phyloP scores from a whole-genome alignment of 148 eudicot species.

The Diospyros lotus region DNA sequence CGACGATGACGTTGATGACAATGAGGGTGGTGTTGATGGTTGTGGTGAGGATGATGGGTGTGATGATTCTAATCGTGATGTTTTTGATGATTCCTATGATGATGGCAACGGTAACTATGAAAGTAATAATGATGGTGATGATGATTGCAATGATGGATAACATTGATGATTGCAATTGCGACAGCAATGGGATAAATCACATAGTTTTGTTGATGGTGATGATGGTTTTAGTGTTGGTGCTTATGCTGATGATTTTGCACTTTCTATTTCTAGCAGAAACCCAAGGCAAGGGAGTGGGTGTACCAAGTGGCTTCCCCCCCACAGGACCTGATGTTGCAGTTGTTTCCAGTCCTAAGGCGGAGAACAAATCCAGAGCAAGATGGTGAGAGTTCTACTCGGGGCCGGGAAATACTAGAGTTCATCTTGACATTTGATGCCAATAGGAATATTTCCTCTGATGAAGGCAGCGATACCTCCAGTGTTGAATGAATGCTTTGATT shows the following conservation, averaged over 20 bases:
- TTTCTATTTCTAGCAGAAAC: conserved; percentile 60
- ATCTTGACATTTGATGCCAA: conserved; percentile 39
- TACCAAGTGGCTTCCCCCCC: conserved; percentile 39
- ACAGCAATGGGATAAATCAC: not conserved
- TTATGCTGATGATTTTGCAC: conserved; percentile 33
- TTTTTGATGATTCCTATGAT: conserved; percentile 11
- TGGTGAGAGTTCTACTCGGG: conserved; percentile 26
- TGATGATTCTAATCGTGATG: conserved; percentile 14
- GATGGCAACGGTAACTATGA: conserved; percentile 11
- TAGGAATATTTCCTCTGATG: conserved; percentile 36
- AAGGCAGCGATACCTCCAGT: conserved; percentile 37
- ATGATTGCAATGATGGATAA: conserved; percentile 12
- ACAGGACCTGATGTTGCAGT: conserved; percentile 53
- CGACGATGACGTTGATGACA: too few relatives aligned
- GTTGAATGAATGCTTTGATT: conserved; percentile 43
- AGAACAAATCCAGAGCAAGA: conserved; percentile 30
- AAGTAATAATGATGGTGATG: conserved; percentile 1
- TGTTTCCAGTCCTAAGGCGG: conserved; percentile 41
- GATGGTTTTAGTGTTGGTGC: conserved; percentile 22
- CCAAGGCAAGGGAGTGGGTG: conserved; percentile 53
- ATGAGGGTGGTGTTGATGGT: conserved; percentile 8
- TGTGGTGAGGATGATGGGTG: not conserved
- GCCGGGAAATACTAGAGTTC: conserved; percentile 48
- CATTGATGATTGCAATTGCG: conserved; percentile 11
- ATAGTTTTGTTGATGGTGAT: conserved; percentile 16